Base-by-base conservation (phyloP, 129 eudicot genomes). In the Oenanthe sinensis region DNA sequence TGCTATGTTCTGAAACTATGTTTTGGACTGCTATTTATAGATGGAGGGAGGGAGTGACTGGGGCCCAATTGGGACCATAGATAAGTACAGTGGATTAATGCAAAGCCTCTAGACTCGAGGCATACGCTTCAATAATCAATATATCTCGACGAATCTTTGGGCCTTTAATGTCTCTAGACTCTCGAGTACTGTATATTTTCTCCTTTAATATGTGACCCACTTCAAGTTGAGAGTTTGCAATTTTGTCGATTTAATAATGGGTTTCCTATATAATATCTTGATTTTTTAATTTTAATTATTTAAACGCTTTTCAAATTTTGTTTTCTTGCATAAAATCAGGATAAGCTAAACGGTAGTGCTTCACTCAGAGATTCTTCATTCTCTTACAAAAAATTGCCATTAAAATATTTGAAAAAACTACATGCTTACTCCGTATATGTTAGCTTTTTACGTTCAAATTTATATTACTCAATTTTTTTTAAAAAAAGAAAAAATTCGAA, bases 21-120 rank as follows among this genome's bases (percentile, higher is more conserved):
- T 50, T 62, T 54, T 55, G 47, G 70, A 15, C n/a, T 74, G 83
- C 63, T 90, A 90, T 86, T 81, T 90, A 90, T 88, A 90, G 89
- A 78, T 67, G 84, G 69, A 67, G 17, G 26, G 60, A 69, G 17
- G 54, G 8, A 50, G 33, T 39, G 60, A 72, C 6, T 6, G 26
- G 74, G 40, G 40, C 30, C 20, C 16, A 39, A 37, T 6, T 17
- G 65, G 39, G 77, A 37, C 67, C 47, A 69, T 10, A 72, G 28
- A 22, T 19, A 8, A 40, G 80, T 77, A 67, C 72, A 26, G 72
- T 30, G 1, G 3, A 67, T 20, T 67, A 67, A 67, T 28, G 72
- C 22, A 67, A 15, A 40, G 40, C 72, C 72, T 15, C 72, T 30
- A 20, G 79, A 36, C 12, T 15, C n/a, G 26, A 30, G 52, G 82